Percentiles rank a stretch among this genome's conserved stretches.
These are phyloP conservation scores for Penicillium polonicum DNA, from an alignment of 2,329 filamentous ascomycete genomes.

Conservation along the genomic window DNA sequence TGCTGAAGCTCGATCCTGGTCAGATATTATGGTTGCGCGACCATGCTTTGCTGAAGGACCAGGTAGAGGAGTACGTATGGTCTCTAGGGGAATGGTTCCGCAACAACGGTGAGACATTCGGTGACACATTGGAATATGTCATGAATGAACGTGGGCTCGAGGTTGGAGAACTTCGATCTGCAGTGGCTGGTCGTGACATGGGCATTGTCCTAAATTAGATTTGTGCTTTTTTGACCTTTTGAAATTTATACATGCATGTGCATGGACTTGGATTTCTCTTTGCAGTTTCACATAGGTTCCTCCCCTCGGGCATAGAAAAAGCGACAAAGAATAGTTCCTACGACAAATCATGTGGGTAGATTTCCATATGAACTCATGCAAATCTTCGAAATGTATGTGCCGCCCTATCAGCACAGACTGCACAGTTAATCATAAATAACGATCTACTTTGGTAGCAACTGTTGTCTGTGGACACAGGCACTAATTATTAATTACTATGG, in stretches of 20 bases:
- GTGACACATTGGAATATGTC: conserved; percentile 59
- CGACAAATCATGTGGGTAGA: neutral
- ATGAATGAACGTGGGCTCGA: conserved; percentile 56
- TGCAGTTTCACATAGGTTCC: neutral
- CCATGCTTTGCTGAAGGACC: conserved; percentile 55
- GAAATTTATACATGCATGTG: neutral
- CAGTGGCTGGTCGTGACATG: conserved; percentile 32
- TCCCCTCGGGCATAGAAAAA: neutral
- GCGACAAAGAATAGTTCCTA: neutral
- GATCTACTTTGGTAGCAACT: neutral
- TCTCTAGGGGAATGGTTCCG: conserved; percentile 60
- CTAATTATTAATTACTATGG: conserved; percentile 3
- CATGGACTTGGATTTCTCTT: neutral
- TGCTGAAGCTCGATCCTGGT: conserved; percentile 62
- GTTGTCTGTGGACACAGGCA: neutral
- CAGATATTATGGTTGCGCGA: conserved; percentile 60
- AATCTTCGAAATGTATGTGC: no score
- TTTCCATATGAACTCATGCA: neutral
- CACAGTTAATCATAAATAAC: neutral
- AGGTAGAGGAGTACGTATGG: conserved; percentile 56
- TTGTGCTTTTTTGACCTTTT: neutral
- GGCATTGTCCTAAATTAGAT: conserved; percentile 31
- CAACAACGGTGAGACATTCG: conserved; percentile 63
- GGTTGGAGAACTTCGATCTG: conserved; percentile 41
- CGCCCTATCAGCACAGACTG: neutral